Base-by-base conservation (phyloP, 441 rosid species). In the Flueggea neowawraea region DNA sequence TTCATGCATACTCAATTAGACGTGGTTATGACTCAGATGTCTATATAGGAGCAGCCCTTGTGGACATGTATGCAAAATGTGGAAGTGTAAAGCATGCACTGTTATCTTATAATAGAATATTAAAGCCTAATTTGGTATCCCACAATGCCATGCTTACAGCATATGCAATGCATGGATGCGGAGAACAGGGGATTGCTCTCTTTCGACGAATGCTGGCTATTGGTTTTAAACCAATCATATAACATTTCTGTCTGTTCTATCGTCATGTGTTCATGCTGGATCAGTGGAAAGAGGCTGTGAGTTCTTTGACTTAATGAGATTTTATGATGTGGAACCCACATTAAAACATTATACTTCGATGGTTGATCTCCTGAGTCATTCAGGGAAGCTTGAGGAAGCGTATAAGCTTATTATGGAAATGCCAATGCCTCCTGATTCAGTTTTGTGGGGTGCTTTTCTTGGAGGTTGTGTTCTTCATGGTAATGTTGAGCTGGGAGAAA, bases 31-130 rank as follows among this genome's bases (percentile, higher is more conserved):
- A 73, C 52, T 31, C 60, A 12, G 63, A 65, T 17, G 45, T 61
- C 17, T 66, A 61, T 16, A 65, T 73, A 65, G 78, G 73, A 57
- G 67, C 74, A 52, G 73, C 67, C 48, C 70, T 73, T 36, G 68
- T 93, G 55, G 89, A 90, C 73, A 93, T 93, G 98, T 93, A 90
- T 68, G 83, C 86, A 73, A 90, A 90, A 74, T 88, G 97, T 12
- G 98, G 96, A 31, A 79, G 82, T 70, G 82, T 90, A 60, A 85
- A 79, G 71, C 64, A 64, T 12, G 90, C 96, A 1, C 60, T 81
- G 39, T 44, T 47, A 41, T 65, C 68, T 16, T 64, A 68, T 64
- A 45, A 60, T 52, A 68, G 73, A 54, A 73, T 73, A 56, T 66
- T 71, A 70, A 65, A 81, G 68, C 54, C 83, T 80, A 79, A 71